Evolutionary conservation across 352 stramenopile species (phyloP).

Genomic region (Phytophthora fragariae): DNA sequence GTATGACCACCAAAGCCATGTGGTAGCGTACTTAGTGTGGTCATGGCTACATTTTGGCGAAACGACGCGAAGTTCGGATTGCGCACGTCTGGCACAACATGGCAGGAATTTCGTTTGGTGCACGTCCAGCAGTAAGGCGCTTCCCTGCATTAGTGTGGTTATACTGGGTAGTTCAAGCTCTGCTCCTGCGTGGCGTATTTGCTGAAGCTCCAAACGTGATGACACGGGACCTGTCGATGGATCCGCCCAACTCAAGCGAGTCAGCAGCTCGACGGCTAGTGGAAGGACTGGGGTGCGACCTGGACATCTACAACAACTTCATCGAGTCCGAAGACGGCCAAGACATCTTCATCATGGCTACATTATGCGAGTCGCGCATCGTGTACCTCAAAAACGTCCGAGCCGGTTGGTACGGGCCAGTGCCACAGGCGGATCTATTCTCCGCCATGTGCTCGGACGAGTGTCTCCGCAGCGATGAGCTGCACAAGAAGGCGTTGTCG

Average conservation of each 20-base stretch:
- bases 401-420: slow-evolving; percentile 65
- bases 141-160: not conserved
- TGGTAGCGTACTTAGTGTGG: not conserved
- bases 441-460: slow-evolving; percentile 87
- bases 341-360: slow-evolving; percentile 77
- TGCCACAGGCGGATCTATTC: slow-evolving; percentile 76
- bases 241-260: slow-evolving; percentile 16
- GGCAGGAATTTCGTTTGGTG: not conserved
- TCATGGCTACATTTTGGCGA: slow-evolving; percentile 2
- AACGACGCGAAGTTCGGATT: slow-evolving; percentile 14
- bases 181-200: not conserved
- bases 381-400: slow-evolving; percentile 68
- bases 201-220: slow-evolving; percentile 20
- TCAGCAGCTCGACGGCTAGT: slow-evolving; percentile 33
- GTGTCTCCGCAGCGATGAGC: slow-evolving; percentile 79
- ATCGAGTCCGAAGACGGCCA: slow-evolving; percentile 64
- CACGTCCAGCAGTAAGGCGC: not conserved
- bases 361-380: slow-evolving; percentile 81
- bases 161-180: not conserved
- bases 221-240: slow-evolving; percentile 4
- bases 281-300: slow-evolving; percentile 52
- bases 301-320: slow-evolving; percentile 61
- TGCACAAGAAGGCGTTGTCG: slow-evolving; percentile 82
- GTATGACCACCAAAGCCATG: slow-evolving; percentile 18
- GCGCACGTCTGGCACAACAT: not conserved